Base-by-base conservation (phyloP, 2,329 filamentous ascomycete genomes). In the Colletotrichum sp. region DNA sequence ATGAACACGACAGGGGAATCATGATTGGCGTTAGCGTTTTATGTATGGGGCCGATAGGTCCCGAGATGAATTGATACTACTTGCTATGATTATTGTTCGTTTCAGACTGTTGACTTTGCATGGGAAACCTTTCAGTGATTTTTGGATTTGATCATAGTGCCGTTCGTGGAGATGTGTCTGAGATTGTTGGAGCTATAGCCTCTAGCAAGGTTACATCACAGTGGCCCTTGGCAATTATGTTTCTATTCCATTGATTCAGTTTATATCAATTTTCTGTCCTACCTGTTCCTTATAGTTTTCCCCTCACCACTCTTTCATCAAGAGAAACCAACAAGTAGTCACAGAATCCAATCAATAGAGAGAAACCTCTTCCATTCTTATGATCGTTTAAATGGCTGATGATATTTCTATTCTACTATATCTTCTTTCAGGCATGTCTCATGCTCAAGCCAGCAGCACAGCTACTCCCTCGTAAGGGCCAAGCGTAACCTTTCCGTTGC, bases 381-480 rank as follows among this genome's bases (percentile, higher is more conserved):
- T 8, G 43, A 21, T 5, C 2, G 10, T 52, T 52, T 8, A 52
- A 2, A 52, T 52, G 43, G 12, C n/a, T 21, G n/a, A 13, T 52
- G n/a, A 48, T 52, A 52, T 5, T 3, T 52, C n/a, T 21, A 21
- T 21, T 21, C 43, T 52, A 2, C n/a, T 24, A 52, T 21, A 13
- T 52, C 13, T 13, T 52, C 4, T 52, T 21, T 12, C 18, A 24
- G 12, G 3, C 43, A 21, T 52, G 10, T 21, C 5, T 32, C 32
- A 38, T 32, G 28, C 15, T 24, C 26, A 66, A 38, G 36, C 79
- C 63, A 86, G 71, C 57, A 85, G 78, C 48, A 86, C 70, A 2
- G 82, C 83, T 55, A 84, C 77, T 1, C 83, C 83, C 77, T 87
- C 85, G 43, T 81, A 86, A 24, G 85, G 82, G 16, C 77, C 82